A percentile compares a stretch with the other conserved stretches of the same genome.
phyloP scores from a whole-genome alignment of 208 protist genomes.

The Leishmania mexicana region DNA sequence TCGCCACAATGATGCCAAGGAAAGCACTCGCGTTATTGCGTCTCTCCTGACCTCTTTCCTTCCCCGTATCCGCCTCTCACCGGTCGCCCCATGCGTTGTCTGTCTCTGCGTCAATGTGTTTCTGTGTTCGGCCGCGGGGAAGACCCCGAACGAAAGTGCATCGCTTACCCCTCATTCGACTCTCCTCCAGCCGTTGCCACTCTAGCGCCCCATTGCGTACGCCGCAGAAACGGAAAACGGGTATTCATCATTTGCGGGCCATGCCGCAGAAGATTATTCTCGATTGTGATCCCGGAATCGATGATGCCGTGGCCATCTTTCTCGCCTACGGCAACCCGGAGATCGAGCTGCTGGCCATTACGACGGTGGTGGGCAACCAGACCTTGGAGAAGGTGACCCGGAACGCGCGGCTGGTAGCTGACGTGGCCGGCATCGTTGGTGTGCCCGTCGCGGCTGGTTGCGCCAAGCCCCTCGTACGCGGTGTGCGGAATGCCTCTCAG shows the following conservation, averaged over 20 bases:
- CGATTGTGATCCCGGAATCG: slow-evolving; percentile 88
- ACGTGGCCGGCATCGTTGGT: slow-evolving; percentile 39
- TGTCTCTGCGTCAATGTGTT: neutral
- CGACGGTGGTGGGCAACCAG: slow-evolving; percentile 85
- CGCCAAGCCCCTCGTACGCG: slow-evolving; percentile 47
- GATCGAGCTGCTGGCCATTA: slow-evolving; percentile 79
- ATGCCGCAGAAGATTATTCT: slow-evolving; percentile 75
- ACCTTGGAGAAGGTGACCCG: slow-evolving; percentile 78
- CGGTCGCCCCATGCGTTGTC: neutral
- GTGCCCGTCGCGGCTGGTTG: slow-evolving; percentile 55
- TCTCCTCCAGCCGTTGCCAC: neutral
- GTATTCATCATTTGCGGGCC: neutral
- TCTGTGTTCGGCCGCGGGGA: neutral
- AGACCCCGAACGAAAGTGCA: neutral
- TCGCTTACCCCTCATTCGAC: neutral
- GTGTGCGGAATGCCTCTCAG: slow-evolving; percentile 38
- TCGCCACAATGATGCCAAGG: neutral
- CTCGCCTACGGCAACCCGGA: slow-evolving; percentile 60
- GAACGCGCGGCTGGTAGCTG: slow-evolving; percentile 58
- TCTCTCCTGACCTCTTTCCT: neutral
- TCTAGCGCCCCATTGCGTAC: neutral
- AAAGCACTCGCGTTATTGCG: neutral
- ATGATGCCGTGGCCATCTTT: slow-evolving; percentile 84
- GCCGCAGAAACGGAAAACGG: neutral
- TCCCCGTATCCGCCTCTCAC: neutral